These are phyloP conservation scores for Teratosphaeria viscida DNA, from an alignment of 2,329 filamentous ascomycete genomes.

Conservation along the genomic window DNA sequence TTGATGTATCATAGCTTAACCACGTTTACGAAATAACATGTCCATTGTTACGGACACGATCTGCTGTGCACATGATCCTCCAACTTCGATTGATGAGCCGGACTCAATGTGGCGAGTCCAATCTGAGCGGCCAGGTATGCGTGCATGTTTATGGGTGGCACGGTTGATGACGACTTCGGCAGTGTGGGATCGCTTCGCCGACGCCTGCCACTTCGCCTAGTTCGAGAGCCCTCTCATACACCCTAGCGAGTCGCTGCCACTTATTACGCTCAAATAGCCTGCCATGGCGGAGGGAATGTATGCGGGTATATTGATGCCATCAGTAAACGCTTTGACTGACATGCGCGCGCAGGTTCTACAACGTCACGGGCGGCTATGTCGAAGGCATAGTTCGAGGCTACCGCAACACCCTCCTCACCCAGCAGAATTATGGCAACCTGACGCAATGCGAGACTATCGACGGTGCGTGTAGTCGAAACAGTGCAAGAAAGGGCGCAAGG, in stretches of 20 bases:
- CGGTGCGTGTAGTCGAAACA: slow-evolving; percentile 46
- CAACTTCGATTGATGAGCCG: neutral
- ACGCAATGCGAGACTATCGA: slow-evolving; percentile 97
- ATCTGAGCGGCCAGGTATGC: neutral
- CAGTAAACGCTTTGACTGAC: neutral
- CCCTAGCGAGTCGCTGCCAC: neutral
- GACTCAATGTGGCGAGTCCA: too few relatives aligned
- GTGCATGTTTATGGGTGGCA: too few relatives aligned
- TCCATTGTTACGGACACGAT: neutral
- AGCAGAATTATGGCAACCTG: slow-evolving; percentile 87
- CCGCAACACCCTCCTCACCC: slow-evolving; percentile 82
- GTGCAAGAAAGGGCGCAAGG: neutral
- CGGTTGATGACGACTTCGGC: neutral
- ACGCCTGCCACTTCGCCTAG: neutral
- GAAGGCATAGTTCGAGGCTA: slow-evolving; percentile 97
- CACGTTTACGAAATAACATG: neutral
- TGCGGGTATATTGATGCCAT: slow-evolving; percentile 3
- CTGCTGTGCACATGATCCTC: neutral
- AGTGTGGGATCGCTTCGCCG: neutral
- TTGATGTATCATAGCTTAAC: neutral
- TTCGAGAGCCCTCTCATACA: neutral
- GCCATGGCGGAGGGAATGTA: slow-evolving; percentile 36
- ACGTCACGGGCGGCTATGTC: slow-evolving; percentile 62
- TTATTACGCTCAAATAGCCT: slow-evolving; percentile 3
- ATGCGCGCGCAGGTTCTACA: slow-evolving; percentile 28